These are phyloP conservation scores for Magnolia officinalis DNA, from an alignment of 164 flowering plant species.

Conservation along the genomic window DNA sequence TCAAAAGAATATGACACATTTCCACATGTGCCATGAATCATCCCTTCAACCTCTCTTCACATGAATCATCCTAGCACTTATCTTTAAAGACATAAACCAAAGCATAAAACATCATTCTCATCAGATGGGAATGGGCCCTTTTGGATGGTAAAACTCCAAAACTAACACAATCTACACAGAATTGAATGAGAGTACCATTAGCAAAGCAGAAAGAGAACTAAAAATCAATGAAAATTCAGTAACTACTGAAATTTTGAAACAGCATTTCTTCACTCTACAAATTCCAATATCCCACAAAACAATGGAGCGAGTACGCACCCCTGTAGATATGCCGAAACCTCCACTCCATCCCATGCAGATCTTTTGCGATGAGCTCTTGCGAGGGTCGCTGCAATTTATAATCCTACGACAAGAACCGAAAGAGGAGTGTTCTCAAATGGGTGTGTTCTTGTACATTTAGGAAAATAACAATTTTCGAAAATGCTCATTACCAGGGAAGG, in stretches of 20 bases:
- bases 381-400: slow-evolving; percentile 93
- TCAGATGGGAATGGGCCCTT: background rate
- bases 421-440: background rate
- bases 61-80: background rate
- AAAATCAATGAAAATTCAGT: background rate
- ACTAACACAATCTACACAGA: background rate
- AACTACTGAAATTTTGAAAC: too few species aligned
- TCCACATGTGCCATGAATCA: background rate
- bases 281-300: background rate
- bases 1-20: background rate
- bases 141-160: too few species aligned
- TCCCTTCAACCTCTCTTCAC: background rate
- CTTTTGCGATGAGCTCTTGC: slow-evolving; percentile 95
- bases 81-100: background rate
- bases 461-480: background rate
- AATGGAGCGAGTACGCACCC: slow-evolving; percentile 39
- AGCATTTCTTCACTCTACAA: background rate
- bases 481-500: slow-evolving; percentile 73
- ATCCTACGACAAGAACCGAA: slow-evolving; percentile 45
- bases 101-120: background rate
- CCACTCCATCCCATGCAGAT: slow-evolving; percentile 90
- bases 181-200: background rate
- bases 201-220: background rate
- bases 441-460: background rate
- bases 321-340: slow-evolving; percentile 89